Percentiles rank a stretch among this genome's conserved stretches.
Conservation (phyloP, 176 grass and related monocot species). For the Rhynchospora tenuis region DNA sequence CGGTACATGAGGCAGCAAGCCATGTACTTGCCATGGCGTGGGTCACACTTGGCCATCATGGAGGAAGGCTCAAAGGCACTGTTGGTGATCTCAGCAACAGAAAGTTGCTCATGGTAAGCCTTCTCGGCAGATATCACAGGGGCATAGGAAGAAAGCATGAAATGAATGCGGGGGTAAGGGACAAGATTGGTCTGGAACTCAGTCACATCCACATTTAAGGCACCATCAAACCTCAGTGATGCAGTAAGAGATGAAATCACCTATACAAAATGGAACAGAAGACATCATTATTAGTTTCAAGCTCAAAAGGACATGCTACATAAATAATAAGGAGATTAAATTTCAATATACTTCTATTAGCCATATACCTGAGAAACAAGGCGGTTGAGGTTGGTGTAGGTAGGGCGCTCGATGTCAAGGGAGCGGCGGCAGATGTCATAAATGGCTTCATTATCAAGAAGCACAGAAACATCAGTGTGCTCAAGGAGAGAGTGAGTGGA, state of each 20-base stretch:
- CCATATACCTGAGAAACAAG: slow-evolving; percentile 16
- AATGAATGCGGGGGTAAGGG: slow-evolving; percentile 20
- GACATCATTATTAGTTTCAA: background rate
- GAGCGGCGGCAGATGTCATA: slow-evolving; percentile 18
- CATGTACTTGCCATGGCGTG: slow-evolving; percentile 22
- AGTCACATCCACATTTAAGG: slow-evolving; percentile 20
- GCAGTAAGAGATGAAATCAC: slow-evolving; percentile 25
- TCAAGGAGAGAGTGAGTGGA: slow-evolving; percentile 21
- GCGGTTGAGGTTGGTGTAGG: slow-evolving; percentile 23
- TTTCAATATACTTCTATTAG: background rate
- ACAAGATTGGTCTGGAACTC: slow-evolving; percentile 25
- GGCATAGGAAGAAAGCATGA: slow-evolving; percentile 22
- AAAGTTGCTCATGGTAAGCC: slow-evolving; percentile 20
- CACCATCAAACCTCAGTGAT: slow-evolving; percentile 19
- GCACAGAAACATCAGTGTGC: slow-evolving; percentile 20
- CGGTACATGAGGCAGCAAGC: slow-evolving; percentile 23
- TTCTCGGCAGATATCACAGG: slow-evolving; percentile 26
- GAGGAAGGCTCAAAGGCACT: slow-evolving; percentile 21
- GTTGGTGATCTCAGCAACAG: slow-evolving; percentile 25
- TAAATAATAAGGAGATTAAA: background rate
- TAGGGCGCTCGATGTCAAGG: slow-evolving; percentile 19
- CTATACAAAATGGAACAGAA: background rate
- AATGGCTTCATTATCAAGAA: slow-evolving; percentile 24
- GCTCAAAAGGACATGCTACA: background rate
- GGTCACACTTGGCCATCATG: slow-evolving; percentile 25